Percentiles rank a stretch among this genome's conserved stretches.
These are phyloP conservation scores for Botrytis porri DNA, from an alignment of 2,329 filamentous ascomycete genomes.

Conservation along the genomic window DNA sequence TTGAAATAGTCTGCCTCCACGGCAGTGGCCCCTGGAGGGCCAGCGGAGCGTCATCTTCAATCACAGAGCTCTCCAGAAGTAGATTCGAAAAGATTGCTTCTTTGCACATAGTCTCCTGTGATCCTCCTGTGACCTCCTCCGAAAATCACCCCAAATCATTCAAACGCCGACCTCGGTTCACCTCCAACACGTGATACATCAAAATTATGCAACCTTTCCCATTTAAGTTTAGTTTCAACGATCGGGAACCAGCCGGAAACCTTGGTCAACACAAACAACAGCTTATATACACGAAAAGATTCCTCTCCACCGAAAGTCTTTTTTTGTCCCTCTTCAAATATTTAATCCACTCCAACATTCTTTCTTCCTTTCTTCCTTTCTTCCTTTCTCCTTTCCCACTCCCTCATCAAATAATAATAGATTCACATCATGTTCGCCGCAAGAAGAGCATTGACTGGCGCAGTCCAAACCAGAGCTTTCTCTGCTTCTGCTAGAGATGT, in stretches of 20 bases:
- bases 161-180: conserved; percentile 10
- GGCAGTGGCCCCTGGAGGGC: not conserved
- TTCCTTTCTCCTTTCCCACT: not conserved
- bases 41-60: not conserved
- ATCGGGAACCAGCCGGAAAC: conserved; percentile 9
- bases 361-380: conserved; percentile 14
- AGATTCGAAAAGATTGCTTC: not conserved
- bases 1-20: not conserved
- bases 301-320: conserved; percentile 14
- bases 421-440: conserved; percentile 65
- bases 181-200: not conserved
- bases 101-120: not conserved
- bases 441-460: conserved; percentile 53
- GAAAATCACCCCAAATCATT: not conserved
- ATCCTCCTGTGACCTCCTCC: not conserved
- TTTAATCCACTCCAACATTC: conserved; percentile 22
- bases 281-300: conserved; percentile 8
- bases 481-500: conserved; percentile 77
- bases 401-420: conserved; percentile 19
- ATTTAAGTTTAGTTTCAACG: not conserved
- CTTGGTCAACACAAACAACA: conserved; percentile 8
- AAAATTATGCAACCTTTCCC: not conserved
- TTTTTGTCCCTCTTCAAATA: conserved; percentile 16
- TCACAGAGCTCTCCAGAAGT: not conserved
- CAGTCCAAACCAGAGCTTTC: conserved; percentile 74